Base-by-base conservation (phyloP, 331 rosid genomes). In the Acacia pycnantha region DNA sequence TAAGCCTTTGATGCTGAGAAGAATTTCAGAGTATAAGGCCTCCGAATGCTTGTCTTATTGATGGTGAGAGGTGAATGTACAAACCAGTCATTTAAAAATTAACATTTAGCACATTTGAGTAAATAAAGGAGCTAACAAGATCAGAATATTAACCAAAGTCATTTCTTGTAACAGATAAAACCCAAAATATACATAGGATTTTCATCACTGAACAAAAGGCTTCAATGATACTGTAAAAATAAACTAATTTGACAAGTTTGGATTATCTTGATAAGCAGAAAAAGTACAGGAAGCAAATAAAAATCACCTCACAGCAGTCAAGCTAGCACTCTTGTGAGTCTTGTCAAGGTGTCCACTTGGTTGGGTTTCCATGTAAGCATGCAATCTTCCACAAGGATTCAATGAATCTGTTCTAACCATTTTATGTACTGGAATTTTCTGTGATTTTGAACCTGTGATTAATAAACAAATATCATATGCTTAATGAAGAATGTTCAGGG, bases 321-420 rank as follows among this genome's bases (percentile, higher is more conserved):
- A 91, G 82, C 86, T 87, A 76, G 88, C 75, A 83, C 79, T 85
- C 74, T 83, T 79, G 70, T 85, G 92, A 40, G 81, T 85, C 74
- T 83, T 79, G 70, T 85, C 93, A 40, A 82, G 82, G 71, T 77
- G 82, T 82, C 86, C 87, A 80, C 69, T 70, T 77, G 90, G 78
- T 80, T 78, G 86, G 75, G 81, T 76, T 84, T 89, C 94, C 87
- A 89, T 64, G 83, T 90, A 95, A 47, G 92, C 95, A 79, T 93
- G 98, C 83, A 95, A 88, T 89, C 98, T 89, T 80, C 98, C 98
- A 64, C 82, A 91, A 51, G 98, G 98, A 86, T 95, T 91, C n/a
- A 82, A 81, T 82, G 98, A 87, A 90, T 95, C 97, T 74, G 98
- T 93, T 84, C 98, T 89, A 46, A 95, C 94, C 89, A 95, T 90